Evolutionary conservation across 108 stramenopile genomes (phyloP).

Genomic region (Aureococcus anophagefferens): DNA sequence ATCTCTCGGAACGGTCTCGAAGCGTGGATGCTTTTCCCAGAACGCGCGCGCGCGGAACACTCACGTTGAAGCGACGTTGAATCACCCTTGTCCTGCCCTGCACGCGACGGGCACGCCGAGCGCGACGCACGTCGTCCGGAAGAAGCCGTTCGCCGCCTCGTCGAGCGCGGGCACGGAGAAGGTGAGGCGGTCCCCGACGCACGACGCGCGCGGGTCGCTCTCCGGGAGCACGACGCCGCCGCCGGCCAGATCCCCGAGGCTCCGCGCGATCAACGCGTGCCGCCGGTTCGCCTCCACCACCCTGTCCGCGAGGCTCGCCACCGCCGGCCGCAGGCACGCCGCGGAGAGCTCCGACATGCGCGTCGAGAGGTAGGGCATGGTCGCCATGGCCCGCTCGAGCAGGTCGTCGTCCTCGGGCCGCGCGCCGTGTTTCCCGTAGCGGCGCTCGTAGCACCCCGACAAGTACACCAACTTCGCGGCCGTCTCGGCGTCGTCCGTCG

Average conservation of each 20-base stretch:
- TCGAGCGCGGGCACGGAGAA: background rate
- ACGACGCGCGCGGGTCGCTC: slow-evolving; percentile 8
- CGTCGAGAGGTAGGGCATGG: slow-evolving; percentile 64
- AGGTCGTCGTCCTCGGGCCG: slow-evolving; percentile 55
- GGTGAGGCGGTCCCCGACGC: slow-evolving; percentile 19
- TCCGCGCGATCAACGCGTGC: slow-evolving; percentile 39
- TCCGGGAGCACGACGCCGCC: slow-evolving; percentile 8
- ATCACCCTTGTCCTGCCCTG: too few relatives aligned
- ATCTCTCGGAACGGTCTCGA: too few relatives aligned
- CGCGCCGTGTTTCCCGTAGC: slow-evolving; percentile 57
- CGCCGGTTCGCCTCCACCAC: slow-evolving; percentile 63
- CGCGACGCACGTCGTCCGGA: slow-evolving; percentile 3
- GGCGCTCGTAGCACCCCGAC: slow-evolving; percentile 72
- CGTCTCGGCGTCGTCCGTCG: slow-evolving; percentile 67
- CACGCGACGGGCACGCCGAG: slow-evolving; percentile 17
- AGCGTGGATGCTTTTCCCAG: too few relatives aligned
- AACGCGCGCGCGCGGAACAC: too few relatives aligned
- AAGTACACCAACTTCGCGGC: slow-evolving; percentile 65
- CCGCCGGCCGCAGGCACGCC: slow-evolving; percentile 61
- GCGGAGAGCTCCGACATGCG: slow-evolving; percentile 69
- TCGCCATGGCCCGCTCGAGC: slow-evolving; percentile 41
- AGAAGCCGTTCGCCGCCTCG: slow-evolving; percentile 7
- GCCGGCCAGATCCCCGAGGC: slow-evolving; percentile 24
- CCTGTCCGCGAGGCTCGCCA: slow-evolving; percentile 58
- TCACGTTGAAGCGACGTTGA: too few relatives aligned